Evolutionary conservation across 1,139 yeast species (phyloP).

Genomic region (Candida labiduridarum): DNA sequence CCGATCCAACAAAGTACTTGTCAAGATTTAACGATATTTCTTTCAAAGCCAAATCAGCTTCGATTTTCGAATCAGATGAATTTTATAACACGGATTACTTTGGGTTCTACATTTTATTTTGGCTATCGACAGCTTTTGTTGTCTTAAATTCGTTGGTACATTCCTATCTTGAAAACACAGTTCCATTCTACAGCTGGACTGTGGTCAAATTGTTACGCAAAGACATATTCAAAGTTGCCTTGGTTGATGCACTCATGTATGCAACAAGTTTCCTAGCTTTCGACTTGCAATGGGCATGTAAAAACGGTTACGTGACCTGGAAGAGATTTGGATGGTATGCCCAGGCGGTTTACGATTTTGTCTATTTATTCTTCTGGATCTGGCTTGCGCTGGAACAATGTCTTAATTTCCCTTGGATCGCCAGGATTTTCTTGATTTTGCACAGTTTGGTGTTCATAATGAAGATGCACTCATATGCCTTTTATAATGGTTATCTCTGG

Average conservation of each 20-base stretch:
- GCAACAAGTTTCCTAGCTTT: conserved; percentile 58
- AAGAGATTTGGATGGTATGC: conserved; percentile 57
- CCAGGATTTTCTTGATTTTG: conserved; percentile 74
- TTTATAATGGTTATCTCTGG: conserved; percentile 89
- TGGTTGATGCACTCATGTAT: conserved; percentile 75
- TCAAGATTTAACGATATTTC: conserved; percentile 18
- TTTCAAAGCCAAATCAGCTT: conserved; percentile 27
- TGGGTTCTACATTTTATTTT: conserved; percentile 68
- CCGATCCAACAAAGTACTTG: conserved; percentile 12
- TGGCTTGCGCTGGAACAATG: conserved; percentile 50
- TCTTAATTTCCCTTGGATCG: conserved; percentile 78
- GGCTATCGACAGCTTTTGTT: conserved; percentile 64
- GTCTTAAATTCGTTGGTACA: conserved; percentile 52
- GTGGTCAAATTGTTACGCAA: conserved; percentile 52
- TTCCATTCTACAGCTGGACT: conserved; percentile 45
- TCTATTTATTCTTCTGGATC: conserved; percentile 51
- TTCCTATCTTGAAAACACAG: conserved; percentile 31
- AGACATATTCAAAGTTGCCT: conserved; percentile 63
- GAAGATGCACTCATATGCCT: conserved; percentile 92
- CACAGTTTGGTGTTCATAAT: conserved; percentile 85
- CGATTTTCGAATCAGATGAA: conserved; percentile 51
- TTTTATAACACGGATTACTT: conserved; percentile 50
- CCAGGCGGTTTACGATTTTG: conserved; percentile 58
- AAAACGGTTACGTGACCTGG: conserved; percentile 55
- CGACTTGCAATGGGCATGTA: conserved; percentile 54